phyloP scores from a whole-genome alignment of 768 basidiomycete genomes.

The Termitomyces heimii region DNA sequence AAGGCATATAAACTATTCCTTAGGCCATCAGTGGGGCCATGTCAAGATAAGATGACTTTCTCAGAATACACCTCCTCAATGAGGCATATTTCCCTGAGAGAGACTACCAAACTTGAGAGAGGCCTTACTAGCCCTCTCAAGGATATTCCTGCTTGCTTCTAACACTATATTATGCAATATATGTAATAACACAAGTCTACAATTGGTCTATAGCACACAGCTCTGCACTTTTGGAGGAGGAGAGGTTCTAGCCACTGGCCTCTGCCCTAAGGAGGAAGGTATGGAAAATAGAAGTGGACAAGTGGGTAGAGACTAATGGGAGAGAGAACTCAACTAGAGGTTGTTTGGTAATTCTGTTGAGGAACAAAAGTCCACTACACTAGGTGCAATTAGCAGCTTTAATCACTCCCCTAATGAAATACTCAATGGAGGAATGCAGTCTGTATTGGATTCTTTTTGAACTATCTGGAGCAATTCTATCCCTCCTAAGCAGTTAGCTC shows the following conservation, averaged over 20 bases:
- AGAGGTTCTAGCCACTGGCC: not conserved
- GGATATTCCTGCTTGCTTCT: not conserved
- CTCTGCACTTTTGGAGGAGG: not conserved
- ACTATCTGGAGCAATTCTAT: not conserved
- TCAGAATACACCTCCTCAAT: too few species aligned
- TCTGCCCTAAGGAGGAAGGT: not conserved
- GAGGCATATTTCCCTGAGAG: too few species aligned
- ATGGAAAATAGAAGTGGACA: not conserved
- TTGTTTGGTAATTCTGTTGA: not conserved
- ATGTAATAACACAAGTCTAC: not conserved
- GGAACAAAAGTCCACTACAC: not conserved
- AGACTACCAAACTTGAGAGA: too few species aligned
- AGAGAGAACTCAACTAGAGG: not conserved
- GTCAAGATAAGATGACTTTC: too few species aligned
- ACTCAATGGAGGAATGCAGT: not conserved
- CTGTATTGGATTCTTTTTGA: not conserved
- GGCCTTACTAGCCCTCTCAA: too few species aligned
- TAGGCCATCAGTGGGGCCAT: too few species aligned
- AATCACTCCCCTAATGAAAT: not conserved
- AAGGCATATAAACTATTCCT: too few species aligned
- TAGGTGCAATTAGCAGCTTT: not conserved
- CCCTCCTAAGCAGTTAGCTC: conserved; percentile 3
- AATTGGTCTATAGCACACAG: not conserved
- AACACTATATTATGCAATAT: not conserved
- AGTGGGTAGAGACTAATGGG: not conserved